Percentiles rank a stretch among this genome's conserved stretches.
phyloP scores from a whole-genome alignment of 2,329 filamentous ascomycete genomes.

The Neonectria coccinea region DNA sequence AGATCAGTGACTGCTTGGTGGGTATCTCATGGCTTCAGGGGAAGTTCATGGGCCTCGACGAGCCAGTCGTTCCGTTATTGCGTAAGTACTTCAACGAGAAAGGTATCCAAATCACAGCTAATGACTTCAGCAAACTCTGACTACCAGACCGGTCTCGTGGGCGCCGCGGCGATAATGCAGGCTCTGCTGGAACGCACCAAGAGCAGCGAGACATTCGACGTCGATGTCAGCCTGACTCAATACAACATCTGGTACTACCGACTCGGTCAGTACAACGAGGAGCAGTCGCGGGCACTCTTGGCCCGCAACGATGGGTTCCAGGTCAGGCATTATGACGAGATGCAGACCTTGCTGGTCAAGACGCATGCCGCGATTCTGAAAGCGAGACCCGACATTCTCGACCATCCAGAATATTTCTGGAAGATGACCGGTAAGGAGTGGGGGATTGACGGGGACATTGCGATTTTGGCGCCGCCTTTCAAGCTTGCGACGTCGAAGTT shows the following conservation, averaged over 20 bases:
- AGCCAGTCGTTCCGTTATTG: constrained; percentile 40
- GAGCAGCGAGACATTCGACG: constrained; percentile 36
- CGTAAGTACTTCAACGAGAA: constrained; percentile 23
- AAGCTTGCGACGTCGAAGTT: constrained; percentile 17
- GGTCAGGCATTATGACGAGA: constrained; percentile 40
- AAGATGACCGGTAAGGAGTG: constrained; percentile 26
- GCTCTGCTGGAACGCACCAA: constrained; percentile 37
- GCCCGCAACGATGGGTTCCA: constrained; percentile 33
- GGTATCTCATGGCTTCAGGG: constrained; percentile 53
- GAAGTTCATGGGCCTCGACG: constrained; percentile 51
- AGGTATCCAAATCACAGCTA: background rate
- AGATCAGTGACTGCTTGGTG: constrained; percentile 54
- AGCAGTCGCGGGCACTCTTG: constrained; percentile 27
- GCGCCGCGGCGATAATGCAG: constrained; percentile 34
- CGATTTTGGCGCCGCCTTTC: constrained; percentile 23
- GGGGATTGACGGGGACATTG: constrained; percentile 19
- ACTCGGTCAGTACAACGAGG: constrained; percentile 37
- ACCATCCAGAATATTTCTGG: constrained; percentile 24
- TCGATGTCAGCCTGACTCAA: constrained; percentile 44
- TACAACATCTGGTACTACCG: constrained; percentile 45
- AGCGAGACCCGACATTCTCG: constrained; percentile 18
- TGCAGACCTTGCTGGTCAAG: constrained; percentile 27
- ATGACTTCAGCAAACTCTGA: constrained; percentile 37
- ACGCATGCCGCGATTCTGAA: constrained; percentile 23
- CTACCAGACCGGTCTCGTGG: constrained; percentile 40